phyloP scores from a whole-genome alignment of 129 eudicot genomes.

The Saussurea involucrata region DNA sequence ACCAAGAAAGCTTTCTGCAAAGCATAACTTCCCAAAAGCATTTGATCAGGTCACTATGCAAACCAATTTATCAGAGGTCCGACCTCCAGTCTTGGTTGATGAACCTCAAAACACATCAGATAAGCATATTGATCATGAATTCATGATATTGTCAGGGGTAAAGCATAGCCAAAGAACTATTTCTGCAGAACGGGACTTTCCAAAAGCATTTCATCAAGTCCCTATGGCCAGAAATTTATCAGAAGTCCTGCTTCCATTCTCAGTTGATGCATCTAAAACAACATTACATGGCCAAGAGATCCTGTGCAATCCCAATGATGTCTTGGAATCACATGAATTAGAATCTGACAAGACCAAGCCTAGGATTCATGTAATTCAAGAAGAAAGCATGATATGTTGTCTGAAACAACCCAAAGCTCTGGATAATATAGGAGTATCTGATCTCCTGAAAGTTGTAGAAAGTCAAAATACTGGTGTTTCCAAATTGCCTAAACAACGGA shows the following conservation, averaged over 20 bases:
- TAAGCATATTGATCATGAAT: background rate
- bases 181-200: background rate
- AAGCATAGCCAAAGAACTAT: background rate
- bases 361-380: background rate
- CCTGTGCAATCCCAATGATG: background rate
- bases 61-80: background rate
- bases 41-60: slow-evolving; percentile 8
- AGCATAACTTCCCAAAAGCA: slow-evolving; percentile 14
- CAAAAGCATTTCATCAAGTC: background rate
- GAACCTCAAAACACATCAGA: slow-evolving; percentile 5
- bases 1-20: slow-evolving; percentile 26
- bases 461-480: background rate
- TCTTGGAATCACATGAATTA: background rate
- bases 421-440: background rate
- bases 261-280: background rate
- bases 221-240: background rate
- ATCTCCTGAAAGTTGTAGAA: background rate
- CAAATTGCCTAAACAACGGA: slow-evolving; percentile 10
- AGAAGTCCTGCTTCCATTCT: background rate
- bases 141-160: background rate
- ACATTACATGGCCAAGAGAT: background rate
- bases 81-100: background rate
- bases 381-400: background rate
- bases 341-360: background rate
- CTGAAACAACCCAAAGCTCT: background rate